These are phyloP conservation scores for Penicillium canariense DNA, from an alignment of 495 filamentous ascomycete genomes.

Conservation along the genomic window DNA sequence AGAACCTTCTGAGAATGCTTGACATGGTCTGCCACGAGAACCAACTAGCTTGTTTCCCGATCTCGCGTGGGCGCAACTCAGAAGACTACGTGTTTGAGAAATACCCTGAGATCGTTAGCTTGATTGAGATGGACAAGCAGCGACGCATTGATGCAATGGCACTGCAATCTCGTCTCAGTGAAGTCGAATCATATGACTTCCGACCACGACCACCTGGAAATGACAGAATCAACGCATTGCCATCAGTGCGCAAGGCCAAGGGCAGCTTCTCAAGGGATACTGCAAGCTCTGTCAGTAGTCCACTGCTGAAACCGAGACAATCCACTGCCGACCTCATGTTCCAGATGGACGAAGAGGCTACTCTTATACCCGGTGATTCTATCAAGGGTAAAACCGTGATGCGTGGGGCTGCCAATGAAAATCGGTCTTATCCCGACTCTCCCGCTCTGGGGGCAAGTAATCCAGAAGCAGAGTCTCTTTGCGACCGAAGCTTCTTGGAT, in stretches of 20 bases:
- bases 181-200: slow-evolving; percentile 54
- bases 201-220: slow-evolving; percentile 43
- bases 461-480: slow-evolving; percentile 31
- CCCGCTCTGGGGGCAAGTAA: slow-evolving; percentile 31
- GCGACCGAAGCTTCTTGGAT: slow-evolving; percentile 32
- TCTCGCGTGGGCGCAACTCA: slow-evolving; percentile 70
- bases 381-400: slow-evolving; percentile 34
- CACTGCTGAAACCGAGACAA: slow-evolving; percentile 60
- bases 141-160: slow-evolving; percentile 58
- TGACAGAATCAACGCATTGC: slow-evolving; percentile 52
- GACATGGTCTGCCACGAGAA: slow-evolving; percentile 77
- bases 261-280: slow-evolving; percentile 44
- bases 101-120: slow-evolving; percentile 61
- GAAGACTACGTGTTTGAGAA: slow-evolving; percentile 67
- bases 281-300: slow-evolving; percentile 48
- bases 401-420: slow-evolving; percentile 23
- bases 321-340: slow-evolving; percentile 82
- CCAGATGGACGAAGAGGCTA: slow-evolving; percentile 83
- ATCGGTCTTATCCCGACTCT: slow-evolving; percentile 27
- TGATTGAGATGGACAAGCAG: slow-evolving; percentile 51
- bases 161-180: slow-evolving; percentile 57
- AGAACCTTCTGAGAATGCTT: slow-evolving; percentile 74
- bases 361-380: slow-evolving; percentile 23
- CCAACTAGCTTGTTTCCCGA: slow-evolving; percentile 70
- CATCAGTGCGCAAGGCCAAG: slow-evolving; percentile 53